Base-by-base conservation (phyloP, 371 early-diverging fungal genomes). In the Rhizopus arrhizus region DNA sequence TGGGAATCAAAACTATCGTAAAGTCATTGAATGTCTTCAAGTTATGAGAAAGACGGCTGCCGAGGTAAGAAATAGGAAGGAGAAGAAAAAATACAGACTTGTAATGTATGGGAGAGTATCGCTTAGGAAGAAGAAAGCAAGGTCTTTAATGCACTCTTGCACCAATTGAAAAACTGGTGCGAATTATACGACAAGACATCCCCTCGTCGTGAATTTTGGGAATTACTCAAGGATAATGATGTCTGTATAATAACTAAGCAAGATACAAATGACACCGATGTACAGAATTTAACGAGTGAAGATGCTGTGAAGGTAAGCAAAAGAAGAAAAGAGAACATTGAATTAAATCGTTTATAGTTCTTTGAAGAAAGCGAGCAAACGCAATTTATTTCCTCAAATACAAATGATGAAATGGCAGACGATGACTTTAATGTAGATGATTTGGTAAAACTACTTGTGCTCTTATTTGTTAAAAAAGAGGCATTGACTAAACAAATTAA, bases 1-100 rank as follows among this genome's bases (percentile, higher is more conserved):
- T 67, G 84, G 81, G n/a, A 69, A 78, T 36, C 75, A 76, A 53
- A 62, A 79, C 36, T 86, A 82, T 51, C 69, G 63, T 7, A 82
- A 81, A 55, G 86, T 84, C 0, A 49, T 82, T 13, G 67, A 77
- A 1, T 86, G 85, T 60, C 61, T 90, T 9, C 61, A 66, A 50
- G 77, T 72, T 2, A 59, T 90, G 11, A 70, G 89, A 16, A 36
- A 65, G 10, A 70, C 67, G 3, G 74, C 75, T 36, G 68, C 70
- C 4, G 56, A 60, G 49, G 74, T 76, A 62, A 47, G 54, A 22
- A 29, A 36, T 16, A n/a, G 33, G 8, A 35, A 22, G 28, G 10
- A 4, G 12, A 16, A 16, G 35, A 22, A 29, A 22, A 5, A 31
- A 10, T 29, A 41, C 11, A 15, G 22, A 2, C n/a, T 13, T 38